A percentile compares a stretch with the other conserved stretches of the same genome.
These are phyloP conservation scores for Sporothrix brasiliensis DNA, from an alignment of 2,329 filamentous ascomycete species.

Conservation along the genomic window DNA sequence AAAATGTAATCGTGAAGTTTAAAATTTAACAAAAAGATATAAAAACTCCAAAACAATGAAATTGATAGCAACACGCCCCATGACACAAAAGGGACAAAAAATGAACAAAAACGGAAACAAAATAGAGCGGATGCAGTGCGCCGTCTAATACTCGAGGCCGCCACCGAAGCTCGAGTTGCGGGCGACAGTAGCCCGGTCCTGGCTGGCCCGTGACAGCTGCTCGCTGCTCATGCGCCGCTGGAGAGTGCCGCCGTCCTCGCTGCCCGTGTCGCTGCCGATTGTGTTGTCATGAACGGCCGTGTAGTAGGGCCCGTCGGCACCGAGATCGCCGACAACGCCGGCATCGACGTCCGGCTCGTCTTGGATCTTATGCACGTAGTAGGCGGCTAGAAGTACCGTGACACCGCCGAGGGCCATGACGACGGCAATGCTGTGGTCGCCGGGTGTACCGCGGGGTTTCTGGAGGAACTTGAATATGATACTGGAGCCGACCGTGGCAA, in stretches of 20 bases:
- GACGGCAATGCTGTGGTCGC: conserved; percentile 84
- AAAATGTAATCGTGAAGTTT: neutral
- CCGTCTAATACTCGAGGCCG: conserved; percentile 48
- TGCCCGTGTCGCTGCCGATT: conserved; percentile 28
- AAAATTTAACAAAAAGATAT: neutral
- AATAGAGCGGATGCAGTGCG: neutral
- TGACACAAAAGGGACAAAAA: neutral
- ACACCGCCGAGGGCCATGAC: conserved; percentile 82
- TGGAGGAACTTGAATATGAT: conserved; percentile 83
- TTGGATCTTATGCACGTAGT: conserved; percentile 67
- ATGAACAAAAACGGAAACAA: neutral
- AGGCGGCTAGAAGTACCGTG: conserved; percentile 76
- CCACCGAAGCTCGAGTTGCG: conserved; percentile 56
- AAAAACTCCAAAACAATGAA: neutral
- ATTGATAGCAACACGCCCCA: neutral
- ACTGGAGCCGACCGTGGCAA: conserved; percentile 83
- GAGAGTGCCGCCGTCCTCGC: conserved; percentile 31
- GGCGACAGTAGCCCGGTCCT: conserved; percentile 52
- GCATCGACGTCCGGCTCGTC: conserved; percentile 63
- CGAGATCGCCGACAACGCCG: conserved; percentile 44
- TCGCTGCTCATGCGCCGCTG: conserved; percentile 49
- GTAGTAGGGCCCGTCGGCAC: conserved; percentile 48
- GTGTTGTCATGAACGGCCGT: conserved; percentile 12
- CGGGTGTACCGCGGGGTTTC: conserved; percentile 80
- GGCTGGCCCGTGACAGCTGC: conserved; percentile 48